Conservation (phyloP, 2,329 filamentous ascomycete species). For the Exophiala spinifera region DNA sequence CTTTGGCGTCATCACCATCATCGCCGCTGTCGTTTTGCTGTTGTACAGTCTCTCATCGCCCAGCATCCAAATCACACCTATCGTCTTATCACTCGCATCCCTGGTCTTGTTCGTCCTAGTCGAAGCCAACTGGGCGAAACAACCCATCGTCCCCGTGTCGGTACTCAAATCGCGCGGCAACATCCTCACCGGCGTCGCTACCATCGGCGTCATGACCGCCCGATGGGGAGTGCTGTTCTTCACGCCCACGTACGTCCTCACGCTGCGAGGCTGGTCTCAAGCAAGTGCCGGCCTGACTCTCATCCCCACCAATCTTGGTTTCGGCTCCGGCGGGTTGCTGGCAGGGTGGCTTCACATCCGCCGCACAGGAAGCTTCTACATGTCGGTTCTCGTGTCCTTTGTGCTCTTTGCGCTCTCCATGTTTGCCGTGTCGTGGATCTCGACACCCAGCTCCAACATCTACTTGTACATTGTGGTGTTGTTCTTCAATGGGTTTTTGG, state of each 20-base stretch:
- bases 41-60: constrained; percentile 67
- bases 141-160: constrained; percentile 72
- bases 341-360: constrained; percentile 75
- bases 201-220: constrained; percentile 74
- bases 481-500: constrained; percentile 68
- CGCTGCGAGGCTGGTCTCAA: constrained; percentile 67
- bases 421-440: constrained; percentile 55
- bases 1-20: constrained; percentile 64
- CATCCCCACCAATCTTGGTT: constrained; percentile 77
- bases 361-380: constrained; percentile 69
- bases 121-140: constrained; percentile 61
- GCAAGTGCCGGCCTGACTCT: constrained; percentile 71
- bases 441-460: constrained; percentile 52
- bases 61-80: constrained; percentile 57
- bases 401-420: constrained; percentile 61
- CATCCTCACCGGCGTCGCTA: constrained; percentile 69
- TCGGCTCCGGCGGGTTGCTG: constrained; percentile 68
- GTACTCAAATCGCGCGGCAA: constrained; percentile 69
- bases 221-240: constrained; percentile 81
- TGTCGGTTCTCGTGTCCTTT: constrained; percentile 59
- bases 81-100: constrained; percentile 58
- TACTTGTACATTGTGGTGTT: constrained; percentile 49
- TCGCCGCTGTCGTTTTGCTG: constrained; percentile 65
- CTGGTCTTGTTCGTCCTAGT: constrained; percentile 59
- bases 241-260: constrained; percentile 73